These are phyloP conservation scores for Lasiosphaeris hirsuta DNA, from an alignment of 495 filamentous ascomycete genomes.

Conservation along the genomic window DNA sequence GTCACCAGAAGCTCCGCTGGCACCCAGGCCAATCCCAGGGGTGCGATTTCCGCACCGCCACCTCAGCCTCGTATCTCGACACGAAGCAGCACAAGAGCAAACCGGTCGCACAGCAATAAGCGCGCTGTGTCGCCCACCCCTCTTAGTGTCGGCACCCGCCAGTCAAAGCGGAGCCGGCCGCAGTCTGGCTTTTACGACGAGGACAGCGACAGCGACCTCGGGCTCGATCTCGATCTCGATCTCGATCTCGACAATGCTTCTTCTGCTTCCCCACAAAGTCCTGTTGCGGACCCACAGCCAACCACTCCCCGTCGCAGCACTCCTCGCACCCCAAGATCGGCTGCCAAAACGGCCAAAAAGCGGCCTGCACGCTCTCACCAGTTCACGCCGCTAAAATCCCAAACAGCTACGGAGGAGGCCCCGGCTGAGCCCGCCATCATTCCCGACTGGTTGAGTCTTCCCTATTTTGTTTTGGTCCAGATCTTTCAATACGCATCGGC, in stretches of 20 bases:
- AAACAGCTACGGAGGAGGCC: background rate
- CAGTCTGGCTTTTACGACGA: constrained; percentile 27
- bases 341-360: background rate
- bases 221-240: constrained; percentile 3
- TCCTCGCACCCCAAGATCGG: background rate
- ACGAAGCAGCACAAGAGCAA: background rate
- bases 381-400: too few relatives aligned
- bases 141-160: background rate
- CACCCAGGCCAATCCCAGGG: constrained; percentile 5
- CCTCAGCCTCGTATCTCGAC: background rate
- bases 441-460: constrained; percentile 66
- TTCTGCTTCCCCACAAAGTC: background rate
- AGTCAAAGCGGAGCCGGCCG: constrained; percentile 21
- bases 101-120: constrained; percentile 5
- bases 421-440: constrained; percentile 31
- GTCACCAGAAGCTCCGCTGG: constrained; percentile 22
- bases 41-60: background rate
- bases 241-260: constrained; percentile 1
- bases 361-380: background rate
- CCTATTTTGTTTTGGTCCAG: constrained; percentile 66
- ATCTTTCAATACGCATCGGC: constrained; percentile 65
- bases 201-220: constrained; percentile 11
- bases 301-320: background rate
- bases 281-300: background rate
- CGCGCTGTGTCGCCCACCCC: constrained; percentile 2